Base-by-base conservation (phyloP, 192 early-diverging fungal species). In the Podila horticola region DNA sequence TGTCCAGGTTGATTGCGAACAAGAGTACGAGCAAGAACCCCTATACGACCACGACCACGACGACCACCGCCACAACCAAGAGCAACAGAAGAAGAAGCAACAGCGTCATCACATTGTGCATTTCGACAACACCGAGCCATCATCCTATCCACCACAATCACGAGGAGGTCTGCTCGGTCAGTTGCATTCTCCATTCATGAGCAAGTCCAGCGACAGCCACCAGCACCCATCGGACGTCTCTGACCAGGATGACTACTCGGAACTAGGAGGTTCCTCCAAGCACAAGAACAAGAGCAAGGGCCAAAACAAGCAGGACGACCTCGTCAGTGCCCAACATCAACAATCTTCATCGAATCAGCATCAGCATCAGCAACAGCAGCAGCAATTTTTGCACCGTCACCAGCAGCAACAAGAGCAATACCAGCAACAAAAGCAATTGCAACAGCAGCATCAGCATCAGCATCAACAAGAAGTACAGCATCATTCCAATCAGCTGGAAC, bases 111-210 rank as follows among this genome's bases (percentile, higher is more conserved):
- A 66, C 48, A 65, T 65, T 69, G 75, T 72, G 66, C 60, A 61
- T 58, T 24, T 51, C 75, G 48, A 68, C 75, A 50, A 13, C 33
- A 17, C 33, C 30, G 20, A n/a, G 29, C 33, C 62, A 19, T 38
- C 62, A 17, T n/a, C 62, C 34, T 22, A n/a, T 63, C 20, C 62
- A 36, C 17, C 36, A 22, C 62, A 29, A 19, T 60, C 33, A 36
- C 62, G 62, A 66, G 41, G 51, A 64, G 58, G 48, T 69, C 33
- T 20, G 20, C 20, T 34, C 34, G 58, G 48, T 69, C 33, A 20
- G 20, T n/a, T 34, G 20, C 33, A 34, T 63, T 63, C 62, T 63
- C 33, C 62, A 68, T 79, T 69, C 60, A 79, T 79, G 75, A 79
- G 59, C 70, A 48, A 72, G 58, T 34, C 30, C 51, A 52, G 49